Base-by-base conservation (phyloP, 208 protist species). In the Tetramitus jugosus region DNA sequence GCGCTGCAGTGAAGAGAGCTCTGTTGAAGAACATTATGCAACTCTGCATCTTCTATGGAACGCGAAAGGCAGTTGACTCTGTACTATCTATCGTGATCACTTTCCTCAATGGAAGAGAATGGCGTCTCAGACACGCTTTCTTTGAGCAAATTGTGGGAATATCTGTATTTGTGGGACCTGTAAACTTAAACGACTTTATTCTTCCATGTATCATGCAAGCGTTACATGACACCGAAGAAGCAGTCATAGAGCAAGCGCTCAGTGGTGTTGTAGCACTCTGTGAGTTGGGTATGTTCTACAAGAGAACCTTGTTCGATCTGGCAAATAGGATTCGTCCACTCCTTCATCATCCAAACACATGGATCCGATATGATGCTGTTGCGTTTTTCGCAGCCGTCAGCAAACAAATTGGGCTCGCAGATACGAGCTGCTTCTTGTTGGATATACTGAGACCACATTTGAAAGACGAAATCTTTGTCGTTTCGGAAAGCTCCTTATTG, bases 191-290 rank as follows among this genome's bases (percentile, higher is more conserved):
- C 2, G 67, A 74, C 46, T 74, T 53, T 35, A 74, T 74, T 39
- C 53, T 74, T 26, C 67, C 67, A 35, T 74, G 67, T 53, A 33
- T 74, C 2, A 33, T 74, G n/a, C 67, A 74, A 74, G 67, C 67
- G 7, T 35, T 74, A 26, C 39, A 74, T 23, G 67, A 74, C 35
- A 29, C 37, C 7, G 31, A 74, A 52, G 67, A 74, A 37, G 46
- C 53, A 39, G 67, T 74, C 37, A 74, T 74, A 37, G 67, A 53
- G 4, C 42, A 74, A 74, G 39, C 42, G 0, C 26, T 74, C 1
- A 74, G 53, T 37, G 42, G 42, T 26, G 31, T 74, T 1, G 42
- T 74, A 23, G 7, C 42, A 33, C 6, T 74, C 29, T 39, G n/a
- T 53, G 40, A 74, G 37, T 49, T 74, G 26, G 42, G 42, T 17